Evolutionary conservation across 2,329 filamentous ascomycete species (phyloP), one percentile per base, ranked within the genome.

Genomic region (Dichotomopilus funicola): DNA sequence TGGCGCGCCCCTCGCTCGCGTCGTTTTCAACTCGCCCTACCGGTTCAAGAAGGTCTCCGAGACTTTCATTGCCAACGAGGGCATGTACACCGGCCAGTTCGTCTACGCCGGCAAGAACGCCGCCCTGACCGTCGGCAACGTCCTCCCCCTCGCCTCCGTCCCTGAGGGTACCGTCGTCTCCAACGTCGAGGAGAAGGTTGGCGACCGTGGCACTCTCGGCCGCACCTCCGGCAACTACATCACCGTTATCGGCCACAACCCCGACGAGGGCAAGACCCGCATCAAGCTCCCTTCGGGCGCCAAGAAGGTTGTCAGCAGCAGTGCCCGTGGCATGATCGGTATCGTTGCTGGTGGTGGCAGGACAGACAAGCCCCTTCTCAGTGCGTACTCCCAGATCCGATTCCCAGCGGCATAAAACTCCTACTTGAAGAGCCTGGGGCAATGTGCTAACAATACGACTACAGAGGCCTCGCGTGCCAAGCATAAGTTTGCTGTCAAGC

Each of bases 401-500:
- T 19, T 13, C 7, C 5, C 10, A 45, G 10, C 59, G 67, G 69
- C 49, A 37, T 53, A 48, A 45, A 49, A 27, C 19, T 27, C 19
- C 19, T 27, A 27, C 8, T 34, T 8, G 36, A 27, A 8, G 42
- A 40, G 31, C 34, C 2, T 34, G 42, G 37, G 47, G 36, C 8
- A 3, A 7, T 10, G 35, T 70, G 64, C 78, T 82, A 68, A 82
- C 66, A 34, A 43, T 6, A 38, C 55, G 34, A 37, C 47, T 68
- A 78, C 82, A 89, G 86, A 99, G 92, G 94, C 94, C 72, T 97
- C 92, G 73, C 90, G 94, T 75, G 94, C 94, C 73, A 99, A 97
- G 90, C 92, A 97, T 77, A 99, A 99, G 89, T 99, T 96, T 82
- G 91, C 91, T 70, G 95, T 96, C 82, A 99, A 99, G 91, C 91